These are phyloP conservation scores for Phytophthora vignae DNA, from an alignment of 352 stramenopile genomes.

Conservation along the genomic window DNA sequence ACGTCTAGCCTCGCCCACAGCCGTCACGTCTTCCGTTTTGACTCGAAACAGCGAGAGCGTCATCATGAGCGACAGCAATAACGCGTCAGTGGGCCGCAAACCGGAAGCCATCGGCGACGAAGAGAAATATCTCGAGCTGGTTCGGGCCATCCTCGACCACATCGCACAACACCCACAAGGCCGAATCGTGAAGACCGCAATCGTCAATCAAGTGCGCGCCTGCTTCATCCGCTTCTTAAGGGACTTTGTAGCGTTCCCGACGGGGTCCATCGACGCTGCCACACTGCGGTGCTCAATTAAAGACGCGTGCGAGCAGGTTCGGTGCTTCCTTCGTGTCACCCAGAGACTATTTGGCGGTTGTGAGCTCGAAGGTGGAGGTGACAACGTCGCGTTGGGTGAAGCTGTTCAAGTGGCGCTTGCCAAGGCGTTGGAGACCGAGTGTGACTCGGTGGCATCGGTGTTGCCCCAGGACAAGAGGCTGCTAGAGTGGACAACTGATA, in stretches of 20 bases:
- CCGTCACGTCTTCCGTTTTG: constrained; percentile 18
- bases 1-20: constrained; percentile 25
- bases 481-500: constrained; percentile 20
- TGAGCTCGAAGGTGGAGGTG: neutral
- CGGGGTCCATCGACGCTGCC: constrained; percentile 3
- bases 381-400: constrained; percentile 12
- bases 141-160: constrained; percentile 25
- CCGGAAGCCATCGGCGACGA: neutral
- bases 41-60: constrained; percentile 9
- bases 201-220: constrained; percentile 16
- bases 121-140: constrained; percentile 14
- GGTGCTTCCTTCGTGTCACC: constrained; percentile 22
- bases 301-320: constrained; percentile 19
- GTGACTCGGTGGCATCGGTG: constrained; percentile 7
- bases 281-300: constrained; percentile 23
- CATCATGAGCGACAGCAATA: neutral
- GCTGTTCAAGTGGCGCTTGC: constrained; percentile 17
- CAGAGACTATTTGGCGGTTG: constrained; percentile 26
- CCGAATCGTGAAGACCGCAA: constrained; percentile 9
- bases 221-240: constrained; percentile 28
- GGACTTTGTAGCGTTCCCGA: constrained; percentile 15
- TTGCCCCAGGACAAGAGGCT: constrained; percentile 33
- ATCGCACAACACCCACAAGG: constrained; percentile 11
- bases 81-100: neutral
- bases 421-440: constrained; percentile 21